These are phyloP conservation scores for Colletotrichum australisinense DNA, from an alignment of 2,329 filamentous ascomycete genomes.

Conservation along the genomic window DNA sequence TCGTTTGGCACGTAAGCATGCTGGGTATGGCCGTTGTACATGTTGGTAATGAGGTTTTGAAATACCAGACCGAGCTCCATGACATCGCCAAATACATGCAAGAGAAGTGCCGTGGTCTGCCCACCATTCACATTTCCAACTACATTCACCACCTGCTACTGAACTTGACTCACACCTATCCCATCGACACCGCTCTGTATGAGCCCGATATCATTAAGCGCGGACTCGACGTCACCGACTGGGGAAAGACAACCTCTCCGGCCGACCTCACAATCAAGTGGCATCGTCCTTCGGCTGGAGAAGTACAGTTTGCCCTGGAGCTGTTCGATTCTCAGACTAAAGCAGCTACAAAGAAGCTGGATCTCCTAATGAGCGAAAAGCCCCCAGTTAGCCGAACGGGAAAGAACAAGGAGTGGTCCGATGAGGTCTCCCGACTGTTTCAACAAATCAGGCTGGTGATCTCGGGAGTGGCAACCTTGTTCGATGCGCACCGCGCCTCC, in stretches of 20 bases:
- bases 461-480: slow-evolving; percentile 89
- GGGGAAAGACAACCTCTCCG: slow-evolving; percentile 83
- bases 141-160: slow-evolving; percentile 96
- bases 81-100: slow-evolving; percentile 97
- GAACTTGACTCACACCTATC: slow-evolving; percentile 94
- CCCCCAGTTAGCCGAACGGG: slow-evolving; percentile 90
- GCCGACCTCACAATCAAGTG: slow-evolving; percentile 86
- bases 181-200: slow-evolving; percentile 88
- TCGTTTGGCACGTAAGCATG: slow-evolving; percentile 98
- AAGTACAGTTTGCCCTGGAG: slow-evolving; percentile 89
- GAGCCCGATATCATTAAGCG: slow-evolving; percentile 79
- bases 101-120: slow-evolving; percentile 90
- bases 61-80: slow-evolving; percentile 89
- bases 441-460: slow-evolving; percentile 89
- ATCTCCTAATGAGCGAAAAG: slow-evolving; percentile 82
- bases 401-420: slow-evolving; percentile 98
- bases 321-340: slow-evolving; percentile 87
- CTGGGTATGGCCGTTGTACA: slow-evolving; percentile 98
- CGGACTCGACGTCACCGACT: slow-evolving; percentile 82
- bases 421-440: slow-evolving; percentile 91
- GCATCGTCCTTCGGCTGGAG: slow-evolving; percentile 84
- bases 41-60: slow-evolving; percentile 88
- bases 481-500: slow-evolving; percentile 81
- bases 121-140: slow-evolving; percentile 96
- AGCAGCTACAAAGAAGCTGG: slow-evolving; percentile 79